A percentile compares a stretch with the other conserved stretches of the same genome.
These are phyloP conservation scores for Daucus carota DNA, from an alignment of 129 eudicot species.

Conservation along the genomic window DH1_v3.0 NC_030385.2:35886501-35887000, in stretches of 20 bases:
- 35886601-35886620: too few species aligned
- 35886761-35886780: not conserved
- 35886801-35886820: not conserved
- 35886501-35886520: too few species aligned
- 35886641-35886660: too few species aligned
- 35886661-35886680: not conserved
- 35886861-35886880: not conserved
- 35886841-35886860: not conserved
- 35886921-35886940: not conserved
- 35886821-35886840: not conserved
- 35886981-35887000: not conserved
- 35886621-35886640: too few species aligned
- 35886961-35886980: not conserved
- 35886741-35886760: not conserved
- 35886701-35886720: not conserved
- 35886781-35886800: constrained; percentile 1
- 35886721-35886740: not conserved
- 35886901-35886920: not conserved
- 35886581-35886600: too few species aligned
- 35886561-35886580: too few species aligned
- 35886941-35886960: not conserved
- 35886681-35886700: not conserved
- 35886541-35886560: too few species aligned
- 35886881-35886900: not conserved
- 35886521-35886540: too few species aligned